Conservation (phyloP, 805 yeast species). For the Schwanniomyces vanrijiae region DNA sequence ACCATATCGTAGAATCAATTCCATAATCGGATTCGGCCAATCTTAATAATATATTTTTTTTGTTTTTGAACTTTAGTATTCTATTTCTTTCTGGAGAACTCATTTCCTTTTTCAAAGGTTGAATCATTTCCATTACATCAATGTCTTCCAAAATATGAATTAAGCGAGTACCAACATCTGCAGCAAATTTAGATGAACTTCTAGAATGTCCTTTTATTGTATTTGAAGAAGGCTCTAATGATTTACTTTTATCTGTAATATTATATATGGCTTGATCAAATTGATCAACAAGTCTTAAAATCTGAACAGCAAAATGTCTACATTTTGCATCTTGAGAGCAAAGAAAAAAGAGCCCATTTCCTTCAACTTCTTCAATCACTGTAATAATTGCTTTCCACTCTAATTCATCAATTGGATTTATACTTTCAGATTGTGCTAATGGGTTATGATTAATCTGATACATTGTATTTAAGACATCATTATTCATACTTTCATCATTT, state of each 20-base stretch:
- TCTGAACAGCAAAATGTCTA: constrained; percentile 72
- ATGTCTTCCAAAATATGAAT: constrained; percentile 73
- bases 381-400: constrained; percentile 81
- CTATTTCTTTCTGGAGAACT: constrained; percentile 80
- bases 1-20: constrained; percentile 96
- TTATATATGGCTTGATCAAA: constrained; percentile 82
- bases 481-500: constrained; percentile 35
- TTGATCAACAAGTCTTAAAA: constrained; percentile 75
- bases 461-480: constrained; percentile 40
- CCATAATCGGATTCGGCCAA: constrained; percentile 92
- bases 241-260: constrained; percentile 28
- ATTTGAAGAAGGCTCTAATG: constrained; percentile 4
- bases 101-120: constrained; percentile 47
- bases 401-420: constrained; percentile 53
- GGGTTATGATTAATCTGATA: constrained; percentile 43
- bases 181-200: constrained; percentile 68
- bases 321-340: constrained; percentile 82
- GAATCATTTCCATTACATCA: constrained; percentile 62
- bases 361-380: constrained; percentile 91
- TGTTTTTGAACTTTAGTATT: constrained; percentile 59
- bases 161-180: constrained; percentile 73
- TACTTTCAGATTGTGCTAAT: constrained; percentile 10
- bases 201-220: constrained; percentile 46
- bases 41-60: constrained; percentile 67
- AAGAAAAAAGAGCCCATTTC: constrained; percentile 87